A percentile compares a stretch with the other conserved stretches of the same genome.
Evolutionary conservation across 2,329 filamentous ascomycete species (phyloP).

Genomic region (Purpureocillium takamizusanense): DNA sequence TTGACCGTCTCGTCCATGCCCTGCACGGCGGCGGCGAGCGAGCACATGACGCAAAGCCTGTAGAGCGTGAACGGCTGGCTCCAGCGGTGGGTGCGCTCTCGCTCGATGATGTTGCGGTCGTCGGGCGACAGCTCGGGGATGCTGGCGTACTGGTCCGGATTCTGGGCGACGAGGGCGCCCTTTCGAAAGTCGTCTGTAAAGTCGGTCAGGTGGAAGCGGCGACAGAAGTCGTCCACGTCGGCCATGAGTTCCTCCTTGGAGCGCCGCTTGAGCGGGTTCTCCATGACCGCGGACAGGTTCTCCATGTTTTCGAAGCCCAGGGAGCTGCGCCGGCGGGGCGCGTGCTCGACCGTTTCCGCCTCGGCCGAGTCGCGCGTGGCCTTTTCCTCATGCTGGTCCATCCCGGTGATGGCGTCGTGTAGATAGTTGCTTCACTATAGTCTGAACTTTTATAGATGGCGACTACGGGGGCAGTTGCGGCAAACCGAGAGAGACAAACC

Average conservation of each 20-base stretch:
- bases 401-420: too few species aligned
- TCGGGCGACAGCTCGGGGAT: conserved; percentile 14
- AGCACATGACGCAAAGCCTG: conserved; percentile 41
- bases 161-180: conserved; percentile 25
- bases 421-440: too few species aligned
- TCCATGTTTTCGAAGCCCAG: conserved; percentile 4
- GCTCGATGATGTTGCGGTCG: conserved; percentile 24
- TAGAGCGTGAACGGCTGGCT: conserved; percentile 30
- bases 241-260: conserved; percentile 6
- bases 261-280: conserved; percentile 7
- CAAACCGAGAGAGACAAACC: too few species aligned
- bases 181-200: conserved; percentile 32
- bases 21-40: conserved; percentile 42
- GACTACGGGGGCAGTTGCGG: too few species aligned
- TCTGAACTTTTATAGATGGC: too few species aligned
- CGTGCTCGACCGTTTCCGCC: conserved; percentile 5
- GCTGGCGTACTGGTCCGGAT: conserved; percentile 13
- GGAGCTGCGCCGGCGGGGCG: conserved; percentile 4
- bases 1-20: too few species aligned
- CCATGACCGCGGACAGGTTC: conserved; percentile 6
- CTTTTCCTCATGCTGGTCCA: not conserved
- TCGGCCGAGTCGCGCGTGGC: not conserved
- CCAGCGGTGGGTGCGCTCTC: conserved; percentile 50
- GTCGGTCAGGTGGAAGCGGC: conserved; percentile 32
- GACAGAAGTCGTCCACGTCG: conserved; percentile 7